These are phyloP conservation scores for Pythium periplocum DNA, from an alignment of 352 stramenopile genomes.

Conservation along the genomic window DNA sequence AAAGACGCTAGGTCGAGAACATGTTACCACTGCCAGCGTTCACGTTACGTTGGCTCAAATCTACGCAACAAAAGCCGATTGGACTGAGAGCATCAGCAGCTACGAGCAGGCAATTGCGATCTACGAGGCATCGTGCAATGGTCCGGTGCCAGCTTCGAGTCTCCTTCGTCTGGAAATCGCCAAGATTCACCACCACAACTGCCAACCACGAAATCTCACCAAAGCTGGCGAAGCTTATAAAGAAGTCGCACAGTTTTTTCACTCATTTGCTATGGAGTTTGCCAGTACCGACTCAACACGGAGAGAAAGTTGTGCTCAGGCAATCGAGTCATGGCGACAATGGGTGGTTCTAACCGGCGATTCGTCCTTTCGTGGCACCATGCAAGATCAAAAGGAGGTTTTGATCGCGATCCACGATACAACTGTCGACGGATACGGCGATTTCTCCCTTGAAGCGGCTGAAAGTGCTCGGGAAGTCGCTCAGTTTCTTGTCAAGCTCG, in stretches of 20 bases:
- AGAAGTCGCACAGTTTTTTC: slow-evolving; percentile 48
- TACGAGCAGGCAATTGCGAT: slow-evolving; percentile 48
- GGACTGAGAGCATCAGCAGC: slow-evolving; percentile 29
- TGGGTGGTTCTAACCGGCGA: slow-evolving; percentile 27
- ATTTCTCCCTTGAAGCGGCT: slow-evolving; percentile 57
- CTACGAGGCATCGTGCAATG: slow-evolving; percentile 50
- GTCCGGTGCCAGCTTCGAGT: slow-evolving; percentile 42
- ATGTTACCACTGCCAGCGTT: slow-evolving; percentile 45
- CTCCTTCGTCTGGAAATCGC: slow-evolving; percentile 61
- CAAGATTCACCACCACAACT: slow-evolving; percentile 39
- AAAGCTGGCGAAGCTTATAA: slow-evolving; percentile 22
- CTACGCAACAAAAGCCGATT: slow-evolving; percentile 31
- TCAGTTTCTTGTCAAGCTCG: slow-evolving; percentile 29
- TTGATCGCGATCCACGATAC: slow-evolving; percentile 35
- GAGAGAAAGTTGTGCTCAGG: slow-evolving; percentile 48
- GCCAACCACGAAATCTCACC: not conserved
- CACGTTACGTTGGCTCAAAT: slow-evolving; percentile 55
- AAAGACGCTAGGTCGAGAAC: slow-evolving; percentile 32
- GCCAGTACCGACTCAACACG: slow-evolving; percentile 39
- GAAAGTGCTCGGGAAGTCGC: slow-evolving; percentile 37
- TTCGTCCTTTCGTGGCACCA: not conserved
- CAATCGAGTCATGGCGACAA: slow-evolving; percentile 51
- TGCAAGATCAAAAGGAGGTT: slow-evolving; percentile 38
- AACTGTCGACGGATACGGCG: slow-evolving; percentile 45
- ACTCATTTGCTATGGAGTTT: slow-evolving; percentile 56